phyloP scores from a whole-genome alignment of 768 basidiomycete genomes.

The Tephrocybe sp. region DNA sequence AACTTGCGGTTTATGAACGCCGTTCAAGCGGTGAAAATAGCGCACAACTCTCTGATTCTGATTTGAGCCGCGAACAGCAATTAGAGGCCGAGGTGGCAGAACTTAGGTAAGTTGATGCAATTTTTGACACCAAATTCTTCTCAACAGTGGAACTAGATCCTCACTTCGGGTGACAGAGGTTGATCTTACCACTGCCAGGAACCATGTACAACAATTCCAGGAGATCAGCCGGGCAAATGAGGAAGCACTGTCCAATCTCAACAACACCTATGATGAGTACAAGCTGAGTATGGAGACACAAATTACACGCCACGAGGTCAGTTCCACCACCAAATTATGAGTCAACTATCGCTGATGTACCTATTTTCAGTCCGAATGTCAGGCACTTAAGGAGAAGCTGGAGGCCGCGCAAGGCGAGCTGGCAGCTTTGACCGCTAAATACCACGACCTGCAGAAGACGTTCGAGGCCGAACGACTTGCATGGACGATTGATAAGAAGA shows the following conservation, averaged over 20 bases:
- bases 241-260: constrained; percentile 68
- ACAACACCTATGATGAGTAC: constrained; percentile 78
- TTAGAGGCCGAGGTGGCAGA: constrained; percentile 85
- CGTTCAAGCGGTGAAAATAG: constrained; percentile 40
- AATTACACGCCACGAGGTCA: constrained; percentile 66
- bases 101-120: constrained; percentile 54
- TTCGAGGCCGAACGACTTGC: constrained; percentile 69
- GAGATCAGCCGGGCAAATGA: constrained; percentile 85
- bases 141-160: constrained; percentile 42
- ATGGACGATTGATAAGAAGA: constrained; percentile 80
- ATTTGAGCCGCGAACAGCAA: constrained; percentile 70
- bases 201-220: constrained; percentile 82
- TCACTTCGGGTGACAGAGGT: constrained; percentile 76
- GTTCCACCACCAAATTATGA: constrained; percentile 10
- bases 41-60: constrained; percentile 38
- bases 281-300: constrained; percentile 70
- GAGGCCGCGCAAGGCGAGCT: constrained; percentile 55
- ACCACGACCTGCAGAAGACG: constrained; percentile 59
- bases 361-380: constrained; percentile 63
- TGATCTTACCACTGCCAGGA: constrained; percentile 68
- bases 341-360: background rate
- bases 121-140: background rate
- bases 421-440: constrained; percentile 43
- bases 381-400: constrained; percentile 63
- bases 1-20: constrained; percentile 84